phyloP scores from a whole-genome alignment of 2,329 filamentous ascomycete species.

The Aspergillus floridensis region DNA sequence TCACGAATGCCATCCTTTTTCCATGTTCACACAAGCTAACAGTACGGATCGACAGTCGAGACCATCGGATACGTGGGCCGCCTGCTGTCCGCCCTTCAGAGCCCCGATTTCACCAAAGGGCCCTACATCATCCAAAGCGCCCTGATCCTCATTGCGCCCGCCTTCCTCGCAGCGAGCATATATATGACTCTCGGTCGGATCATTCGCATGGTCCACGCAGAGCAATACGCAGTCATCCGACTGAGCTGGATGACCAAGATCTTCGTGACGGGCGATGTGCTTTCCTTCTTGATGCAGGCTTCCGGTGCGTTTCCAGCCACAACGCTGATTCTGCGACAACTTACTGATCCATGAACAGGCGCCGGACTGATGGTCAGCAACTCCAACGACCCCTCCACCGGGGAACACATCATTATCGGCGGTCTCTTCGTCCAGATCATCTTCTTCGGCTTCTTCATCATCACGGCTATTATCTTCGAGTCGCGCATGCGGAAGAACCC shows the following conservation, averaged over 20 bases:
- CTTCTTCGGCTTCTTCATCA: constrained; percentile 31
- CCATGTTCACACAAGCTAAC: background rate
- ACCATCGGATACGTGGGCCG: constrained; percentile 54
- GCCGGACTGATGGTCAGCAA: constrained; percentile 27
- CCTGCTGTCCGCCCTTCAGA: constrained; percentile 40
- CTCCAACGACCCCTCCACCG: constrained; percentile 15
- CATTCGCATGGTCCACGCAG: constrained; percentile 26
- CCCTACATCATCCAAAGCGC: constrained; percentile 30
- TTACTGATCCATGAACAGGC: constrained; percentile 16
- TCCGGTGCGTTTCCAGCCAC: constrained; percentile 17
- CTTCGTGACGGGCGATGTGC: constrained; percentile 32
- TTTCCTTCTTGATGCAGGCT: constrained; percentile 35
- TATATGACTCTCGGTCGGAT: constrained; percentile 33
- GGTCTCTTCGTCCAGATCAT: constrained; percentile 33
- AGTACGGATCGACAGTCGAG: constrained; percentile 42
- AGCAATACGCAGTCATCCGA: constrained; percentile 21
- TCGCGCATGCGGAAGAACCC: constrained; percentile 30
- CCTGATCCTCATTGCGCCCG: constrained; percentile 29
- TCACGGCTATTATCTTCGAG: constrained; percentile 26
- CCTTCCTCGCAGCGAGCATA: constrained; percentile 29
- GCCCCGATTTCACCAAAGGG: constrained; percentile 25
- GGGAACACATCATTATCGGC: constrained; percentile 29
- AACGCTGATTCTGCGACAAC: too few species aligned
- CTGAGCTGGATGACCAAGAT: constrained; percentile 28
- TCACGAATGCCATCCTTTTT: background rate